A percentile compares a stretch with the other conserved stretches of the same genome.
Conservation (phyloP, 345 rosid genomes). For the Salix udensis region DNA sequence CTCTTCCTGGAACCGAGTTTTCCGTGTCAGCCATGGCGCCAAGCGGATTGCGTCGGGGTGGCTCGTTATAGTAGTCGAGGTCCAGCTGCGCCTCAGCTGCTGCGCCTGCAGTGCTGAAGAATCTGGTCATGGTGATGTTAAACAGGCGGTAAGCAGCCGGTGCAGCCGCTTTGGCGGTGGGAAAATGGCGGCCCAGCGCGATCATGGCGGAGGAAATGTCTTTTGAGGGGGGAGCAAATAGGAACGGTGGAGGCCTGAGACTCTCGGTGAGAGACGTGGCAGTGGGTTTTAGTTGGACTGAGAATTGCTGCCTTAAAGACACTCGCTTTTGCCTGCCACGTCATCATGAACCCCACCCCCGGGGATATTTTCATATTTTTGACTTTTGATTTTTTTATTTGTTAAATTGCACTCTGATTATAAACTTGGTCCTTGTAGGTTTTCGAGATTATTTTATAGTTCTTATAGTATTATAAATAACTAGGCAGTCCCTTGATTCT, state of each 20-base stretch:
- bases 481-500: no score
- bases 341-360: no score
- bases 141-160: neutral
- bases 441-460: no score
- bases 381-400: no score
- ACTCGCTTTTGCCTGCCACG: neutral
- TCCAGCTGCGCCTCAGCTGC: slow-evolving; percentile 28
- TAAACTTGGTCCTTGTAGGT: no score
- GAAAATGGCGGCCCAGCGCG: slow-evolving; percentile 5
- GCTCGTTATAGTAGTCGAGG: slow-evolving; percentile 14
- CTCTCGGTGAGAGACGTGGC: neutral
- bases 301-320: neutral
- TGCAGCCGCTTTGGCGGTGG: neutral
- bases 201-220: slow-evolving; percentile 9
- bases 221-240: no score
- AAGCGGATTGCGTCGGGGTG: neutral
- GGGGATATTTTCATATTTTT: no score
- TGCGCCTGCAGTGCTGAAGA: slow-evolving; percentile 7
- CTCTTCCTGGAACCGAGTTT: slow-evolving; percentile 17
- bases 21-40: slow-evolving; percentile 19
- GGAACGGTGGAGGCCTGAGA: neutral
- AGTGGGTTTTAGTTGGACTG: neutral
- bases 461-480: no score
- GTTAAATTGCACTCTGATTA: no score
- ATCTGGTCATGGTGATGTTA: neutral